These are phyloP conservation scores for Moesziomyces sp. DNA, from an alignment of 1,284 basidiomycete genomes.

Conservation along the genomic window DNA sequence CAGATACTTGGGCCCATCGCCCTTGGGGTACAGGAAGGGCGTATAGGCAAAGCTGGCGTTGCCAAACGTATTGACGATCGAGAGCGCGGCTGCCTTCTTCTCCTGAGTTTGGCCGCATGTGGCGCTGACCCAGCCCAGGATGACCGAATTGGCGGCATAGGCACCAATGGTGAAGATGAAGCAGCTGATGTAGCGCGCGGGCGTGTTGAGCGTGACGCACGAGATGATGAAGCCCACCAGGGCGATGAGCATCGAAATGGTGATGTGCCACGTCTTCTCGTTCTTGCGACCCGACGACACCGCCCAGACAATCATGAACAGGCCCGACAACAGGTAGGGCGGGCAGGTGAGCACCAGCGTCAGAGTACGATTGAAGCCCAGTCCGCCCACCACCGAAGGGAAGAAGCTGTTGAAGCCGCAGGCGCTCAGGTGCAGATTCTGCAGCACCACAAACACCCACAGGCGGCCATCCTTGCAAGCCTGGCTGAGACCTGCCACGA, in stretches of 20 bases:
- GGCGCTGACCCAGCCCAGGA: too few species aligned
- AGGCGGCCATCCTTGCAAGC: not conserved
- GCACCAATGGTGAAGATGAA: too few species aligned
- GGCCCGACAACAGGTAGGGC: constrained; percentile 1
- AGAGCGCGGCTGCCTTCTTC: not conserved
- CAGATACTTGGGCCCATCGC: not conserved
- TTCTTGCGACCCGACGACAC: not conserved
- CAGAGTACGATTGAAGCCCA: constrained; percentile 3
- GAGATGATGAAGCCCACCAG: constrained; percentile 1
- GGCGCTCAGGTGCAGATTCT: constrained; percentile 2
- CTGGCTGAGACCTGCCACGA: constrained; percentile 3
- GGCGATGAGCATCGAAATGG: constrained; percentile 3
- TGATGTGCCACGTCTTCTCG: constrained; percentile 5
- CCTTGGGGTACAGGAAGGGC: constrained; percentile 2
- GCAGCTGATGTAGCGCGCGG: constrained; percentile 1
- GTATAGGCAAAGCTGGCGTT: constrained; percentile 6
- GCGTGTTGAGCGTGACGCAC: not conserved
- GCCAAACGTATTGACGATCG: not conserved
- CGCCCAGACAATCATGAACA: constrained; percentile 2
- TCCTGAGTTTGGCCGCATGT: too few species aligned
- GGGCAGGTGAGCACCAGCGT: constrained; percentile 7
- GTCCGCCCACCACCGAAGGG: constrained; percentile 3
- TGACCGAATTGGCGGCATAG: too few species aligned
- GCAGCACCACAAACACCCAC: constrained; percentile 3
- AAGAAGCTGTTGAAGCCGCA: constrained; percentile 4